phyloP scores from a whole-genome alignment of 495 filamentous ascomycete species.

The Entonaema liquescens region DNA sequence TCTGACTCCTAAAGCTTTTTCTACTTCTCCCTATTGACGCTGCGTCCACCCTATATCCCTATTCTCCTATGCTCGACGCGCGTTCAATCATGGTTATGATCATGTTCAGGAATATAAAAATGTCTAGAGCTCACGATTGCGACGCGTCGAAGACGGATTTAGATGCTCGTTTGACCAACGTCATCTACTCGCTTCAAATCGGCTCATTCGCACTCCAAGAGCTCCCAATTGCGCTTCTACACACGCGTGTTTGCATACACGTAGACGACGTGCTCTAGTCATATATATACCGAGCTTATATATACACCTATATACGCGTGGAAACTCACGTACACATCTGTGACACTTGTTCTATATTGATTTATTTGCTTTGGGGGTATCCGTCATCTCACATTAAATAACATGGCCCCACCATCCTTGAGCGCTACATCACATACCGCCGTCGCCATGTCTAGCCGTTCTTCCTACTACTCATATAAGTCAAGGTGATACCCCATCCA shows the following conservation, averaged over 20 bases:
- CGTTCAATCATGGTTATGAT: conserved; percentile 31
- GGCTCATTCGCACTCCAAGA: neutral
- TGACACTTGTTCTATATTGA: neutral
- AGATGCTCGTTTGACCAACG: neutral
- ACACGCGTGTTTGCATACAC: conserved; percentile 1
- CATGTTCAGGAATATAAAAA: conserved; percentile 24
- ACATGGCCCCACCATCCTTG: neutral
- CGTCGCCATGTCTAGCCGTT: conserved; percentile 6
- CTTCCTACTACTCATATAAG: neutral
- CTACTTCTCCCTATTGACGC: conserved; percentile 34
- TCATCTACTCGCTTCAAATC: neutral
- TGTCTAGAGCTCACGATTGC: neutral
- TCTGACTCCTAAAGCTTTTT: conserved; percentile 34
- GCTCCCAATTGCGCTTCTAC: neutral
- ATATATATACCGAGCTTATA: neutral
- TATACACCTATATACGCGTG: neutral
- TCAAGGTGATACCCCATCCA: conserved; percentile 23
- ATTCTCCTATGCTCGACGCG: neutral
- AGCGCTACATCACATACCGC: neutral
- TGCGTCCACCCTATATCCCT: conserved; percentile 14
- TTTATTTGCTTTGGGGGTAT: neutral
- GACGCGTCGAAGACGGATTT: neutral
- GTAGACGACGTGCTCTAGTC: neutral
- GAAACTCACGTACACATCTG: neutral
- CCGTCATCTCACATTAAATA: neutral